Evolutionary conservation across 2,329 filamentous ascomycete species (phyloP).

Genomic region (Ambrosiella beaveri): DNA sequence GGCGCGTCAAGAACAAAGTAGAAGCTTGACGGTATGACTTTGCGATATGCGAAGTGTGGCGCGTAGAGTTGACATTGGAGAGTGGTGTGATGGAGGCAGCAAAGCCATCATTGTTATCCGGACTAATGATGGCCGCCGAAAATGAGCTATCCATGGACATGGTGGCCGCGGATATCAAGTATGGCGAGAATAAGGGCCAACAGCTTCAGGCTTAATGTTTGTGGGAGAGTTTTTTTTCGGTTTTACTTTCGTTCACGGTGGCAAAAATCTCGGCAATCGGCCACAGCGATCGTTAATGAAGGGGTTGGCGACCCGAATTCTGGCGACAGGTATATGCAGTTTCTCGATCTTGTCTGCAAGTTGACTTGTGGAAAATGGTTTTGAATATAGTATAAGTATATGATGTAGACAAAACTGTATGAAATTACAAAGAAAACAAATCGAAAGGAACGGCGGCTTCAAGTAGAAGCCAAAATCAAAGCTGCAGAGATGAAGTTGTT

Average conservation of each 20-base stretch:
- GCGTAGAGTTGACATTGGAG: slow-evolving; percentile 36
- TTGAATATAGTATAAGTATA: neutral
- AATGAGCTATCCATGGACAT: slow-evolving; percentile 29
- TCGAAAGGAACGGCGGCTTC: neutral
- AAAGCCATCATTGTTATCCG: slow-evolving; percentile 25
- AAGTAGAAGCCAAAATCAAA: neutral
- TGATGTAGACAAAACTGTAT: neutral
- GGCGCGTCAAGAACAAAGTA: slow-evolving; percentile 84
- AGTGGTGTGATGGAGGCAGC: slow-evolving; percentile 55
- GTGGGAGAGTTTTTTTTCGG: neutral
- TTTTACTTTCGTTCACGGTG: neutral
- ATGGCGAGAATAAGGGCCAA: neutral
- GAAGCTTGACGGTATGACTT: slow-evolving; percentile 90
- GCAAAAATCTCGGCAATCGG: neutral
- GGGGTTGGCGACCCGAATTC: neutral
- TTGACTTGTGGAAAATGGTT: neutral
- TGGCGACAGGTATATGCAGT: neutral
- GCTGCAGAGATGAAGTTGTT: neutral
- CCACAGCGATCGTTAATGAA: neutral
- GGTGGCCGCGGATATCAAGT: slow-evolving; percentile 1
- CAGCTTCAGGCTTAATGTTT: neutral
- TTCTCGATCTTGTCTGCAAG: neutral
- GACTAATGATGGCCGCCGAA: slow-evolving; percentile 27
- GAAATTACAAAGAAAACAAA: neutral
- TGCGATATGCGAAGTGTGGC: slow-evolving; percentile 58